Evolutionary conservation across 352 stramenopile species (phyloP).

Genomic region (Globisporangium solare): DNA sequence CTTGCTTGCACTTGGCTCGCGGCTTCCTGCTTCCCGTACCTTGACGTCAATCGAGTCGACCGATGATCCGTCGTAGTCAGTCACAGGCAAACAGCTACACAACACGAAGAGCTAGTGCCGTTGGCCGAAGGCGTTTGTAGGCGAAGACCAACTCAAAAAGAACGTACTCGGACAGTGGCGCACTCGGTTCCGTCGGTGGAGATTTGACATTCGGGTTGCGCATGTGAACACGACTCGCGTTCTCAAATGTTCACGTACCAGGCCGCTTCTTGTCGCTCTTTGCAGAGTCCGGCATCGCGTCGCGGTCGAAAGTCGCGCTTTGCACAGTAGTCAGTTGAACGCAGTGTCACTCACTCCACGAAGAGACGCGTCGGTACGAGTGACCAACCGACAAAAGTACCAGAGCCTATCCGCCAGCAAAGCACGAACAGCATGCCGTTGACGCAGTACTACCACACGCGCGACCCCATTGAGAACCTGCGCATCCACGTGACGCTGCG

Average conservation of each 20-base stretch:
- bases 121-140: too few relatives aligned
- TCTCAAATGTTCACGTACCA: neutral
- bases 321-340: too few relatives aligned
- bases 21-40: conserved; percentile 3
- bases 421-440: conserved; percentile 18
- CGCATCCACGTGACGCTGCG: conserved; percentile 45
- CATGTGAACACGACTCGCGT: conserved; percentile 2
- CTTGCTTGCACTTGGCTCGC: neutral
- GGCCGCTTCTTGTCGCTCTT: neutral
- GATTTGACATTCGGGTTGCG: neutral
- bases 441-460: conserved; percentile 67
- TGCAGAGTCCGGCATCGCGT: neutral
- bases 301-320: too few relatives aligned
- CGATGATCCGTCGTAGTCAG: conserved; percentile 6
- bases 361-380: neutral
- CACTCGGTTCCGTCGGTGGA: neutral
- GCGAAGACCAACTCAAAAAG: too few relatives aligned
- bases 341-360: neutral
- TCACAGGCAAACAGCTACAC: neutral
- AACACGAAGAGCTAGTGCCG: neutral
- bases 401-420: neutral
- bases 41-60: conserved; percentile 7
- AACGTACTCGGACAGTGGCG: neutral
- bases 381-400: neutral
- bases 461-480: conserved; percentile 71